Conservation (phyloP, 2,329 filamentous ascomycete species). For the Neonectria faginata region DNA sequence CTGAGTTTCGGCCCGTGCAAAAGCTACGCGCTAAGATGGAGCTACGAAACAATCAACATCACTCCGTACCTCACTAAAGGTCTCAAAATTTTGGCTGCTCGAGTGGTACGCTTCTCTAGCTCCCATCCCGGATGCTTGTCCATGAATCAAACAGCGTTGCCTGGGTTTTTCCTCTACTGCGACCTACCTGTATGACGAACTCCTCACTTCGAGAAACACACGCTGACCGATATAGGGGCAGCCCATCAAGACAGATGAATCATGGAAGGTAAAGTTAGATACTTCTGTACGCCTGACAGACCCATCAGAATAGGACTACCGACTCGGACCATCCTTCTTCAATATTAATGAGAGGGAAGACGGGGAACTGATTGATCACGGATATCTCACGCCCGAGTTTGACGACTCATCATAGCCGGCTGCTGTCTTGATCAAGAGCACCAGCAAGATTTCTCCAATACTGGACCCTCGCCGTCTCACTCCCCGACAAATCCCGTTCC, state of each 20-base stretch:
- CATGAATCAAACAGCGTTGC: constrained; percentile 15
- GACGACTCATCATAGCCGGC: constrained; percentile 15
- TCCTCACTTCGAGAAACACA: background rate
- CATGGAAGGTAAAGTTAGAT: constrained; percentile 20
- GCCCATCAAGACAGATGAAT: constrained; percentile 3
- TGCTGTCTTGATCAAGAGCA: constrained; percentile 5
- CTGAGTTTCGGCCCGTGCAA: constrained; percentile 26
- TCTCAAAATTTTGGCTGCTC: constrained; percentile 18
- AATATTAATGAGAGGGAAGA: constrained; percentile 18
- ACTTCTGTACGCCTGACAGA: constrained; percentile 6
- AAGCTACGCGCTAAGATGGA: constrained; percentile 17
- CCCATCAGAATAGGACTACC: constrained; percentile 22
- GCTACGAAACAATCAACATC: constrained; percentile 25
- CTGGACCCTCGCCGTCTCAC: constrained; percentile 19
- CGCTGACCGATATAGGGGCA: background rate
- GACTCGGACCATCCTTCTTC: constrained; percentile 20
- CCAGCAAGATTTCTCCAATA: constrained; percentile 23
- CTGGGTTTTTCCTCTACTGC: constrained; percentile 15
- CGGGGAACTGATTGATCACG: constrained; percentile 5
- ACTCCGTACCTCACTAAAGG: constrained; percentile 18
- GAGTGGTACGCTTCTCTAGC: constrained; percentile 21
- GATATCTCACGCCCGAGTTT: constrained; percentile 9
- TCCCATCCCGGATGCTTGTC: constrained; percentile 20
- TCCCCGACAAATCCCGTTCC: constrained; percentile 14
- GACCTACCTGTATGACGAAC: constrained; percentile 10